A percentile compares a stretch with the other conserved stretches of the same genome.
phyloP scores from a whole-genome alignment of 1,139 yeast genomes.

The Nakaseomyces kungkrabaensis region DNA sequence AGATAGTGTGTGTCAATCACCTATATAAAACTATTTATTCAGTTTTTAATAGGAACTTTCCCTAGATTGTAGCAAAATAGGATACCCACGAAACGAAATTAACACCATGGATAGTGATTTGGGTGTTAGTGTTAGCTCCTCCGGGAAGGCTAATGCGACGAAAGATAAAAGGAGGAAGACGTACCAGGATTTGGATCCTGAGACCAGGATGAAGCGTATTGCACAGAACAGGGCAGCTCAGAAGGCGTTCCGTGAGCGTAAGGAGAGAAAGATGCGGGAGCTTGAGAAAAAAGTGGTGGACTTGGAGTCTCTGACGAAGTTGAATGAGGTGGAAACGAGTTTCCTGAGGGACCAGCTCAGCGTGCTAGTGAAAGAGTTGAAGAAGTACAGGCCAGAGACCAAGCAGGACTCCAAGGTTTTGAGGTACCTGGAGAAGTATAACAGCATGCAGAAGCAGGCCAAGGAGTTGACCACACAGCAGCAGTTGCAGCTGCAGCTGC shows the following conservation, averaged over 20 bases:
- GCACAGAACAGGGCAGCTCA: slow-evolving; percentile 98
- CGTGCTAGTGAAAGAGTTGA: slow-evolving; percentile 61
- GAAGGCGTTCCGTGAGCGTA: slow-evolving; percentile 90
- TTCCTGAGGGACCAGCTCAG: slow-evolving; percentile 71
- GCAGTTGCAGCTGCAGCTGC: not conserved
- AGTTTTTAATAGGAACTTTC: too few relatives aligned
- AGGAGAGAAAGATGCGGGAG: slow-evolving; percentile 79
- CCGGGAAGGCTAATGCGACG: not conserved
- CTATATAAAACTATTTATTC: too few relatives aligned
- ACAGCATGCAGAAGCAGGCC: slow-evolving; percentile 1
- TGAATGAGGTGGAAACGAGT: slow-evolving; percentile 62
- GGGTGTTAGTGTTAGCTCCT: too few relatives aligned
- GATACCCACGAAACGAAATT: too few relatives aligned
- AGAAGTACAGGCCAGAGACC: slow-evolving; percentile 43
- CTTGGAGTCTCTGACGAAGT: slow-evolving; percentile 62
- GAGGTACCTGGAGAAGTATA: slow-evolving; percentile 12
- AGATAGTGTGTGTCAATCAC: too few relatives aligned
- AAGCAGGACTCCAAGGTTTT: slow-evolving; percentile 20
- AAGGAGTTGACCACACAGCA: not conserved
- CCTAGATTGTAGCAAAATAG: too few relatives aligned
- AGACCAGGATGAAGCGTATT: slow-evolving; percentile 75
- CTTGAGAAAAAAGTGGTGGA: slow-evolving; percentile 67
- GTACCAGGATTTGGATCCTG: slow-evolving; percentile 41
- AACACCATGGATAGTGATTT: too few relatives aligned
- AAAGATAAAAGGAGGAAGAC: not conserved